A percentile compares a stretch with the other conserved stretches of the same genome.
These are phyloP conservation scores for Gyromitra esculenta DNA, from an alignment of 2,329 filamentous ascomycete species.

Conservation along the genomic window DNA sequence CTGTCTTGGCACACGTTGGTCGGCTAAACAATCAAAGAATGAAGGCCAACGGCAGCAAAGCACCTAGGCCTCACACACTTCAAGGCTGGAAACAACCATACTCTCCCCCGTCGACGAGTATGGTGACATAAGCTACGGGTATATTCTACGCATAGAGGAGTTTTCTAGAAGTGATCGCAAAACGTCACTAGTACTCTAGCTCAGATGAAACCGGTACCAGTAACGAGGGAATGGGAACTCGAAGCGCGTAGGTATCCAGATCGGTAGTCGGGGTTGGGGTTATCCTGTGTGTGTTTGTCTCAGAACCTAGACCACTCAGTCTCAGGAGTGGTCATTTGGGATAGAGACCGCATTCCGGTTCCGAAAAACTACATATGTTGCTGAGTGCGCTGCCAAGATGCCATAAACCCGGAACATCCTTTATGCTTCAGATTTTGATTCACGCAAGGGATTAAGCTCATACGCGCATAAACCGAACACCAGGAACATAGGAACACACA, in stretches of 20 bases:
- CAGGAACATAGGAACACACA: background rate
- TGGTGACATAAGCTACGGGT: slow-evolving; percentile 10
- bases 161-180: slow-evolving; percentile 9
- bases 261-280: background rate
- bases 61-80: too few relatives aligned
- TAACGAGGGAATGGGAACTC: slow-evolving; percentile 8
- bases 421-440: slow-evolving; percentile 2
- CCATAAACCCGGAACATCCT: slow-evolving; percentile 14
- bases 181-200: background rate
- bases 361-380: slow-evolving; percentile 1
- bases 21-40: too few relatives aligned
- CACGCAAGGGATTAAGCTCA: slow-evolving; percentile 14
- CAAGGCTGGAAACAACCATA: too few relatives aligned
- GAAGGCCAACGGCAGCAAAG: too few relatives aligned
- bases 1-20: too few relatives aligned
- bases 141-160: background rate
- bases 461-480: background rate
- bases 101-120: background rate
- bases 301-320: slow-evolving; percentile 1
- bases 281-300: slow-evolving; percentile 2
- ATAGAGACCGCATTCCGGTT: slow-evolving; percentile 1
- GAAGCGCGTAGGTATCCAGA: slow-evolving; percentile 13
- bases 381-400: slow-evolving; percentile 6
- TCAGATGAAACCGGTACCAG: slow-evolving; percentile 1
- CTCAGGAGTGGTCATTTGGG: background rate